Evolutionary conservation across 441 rosid species (phyloP), one percentile per base, ranked within the genome.

Genomic region (Mallotus japonicus): DNA sequence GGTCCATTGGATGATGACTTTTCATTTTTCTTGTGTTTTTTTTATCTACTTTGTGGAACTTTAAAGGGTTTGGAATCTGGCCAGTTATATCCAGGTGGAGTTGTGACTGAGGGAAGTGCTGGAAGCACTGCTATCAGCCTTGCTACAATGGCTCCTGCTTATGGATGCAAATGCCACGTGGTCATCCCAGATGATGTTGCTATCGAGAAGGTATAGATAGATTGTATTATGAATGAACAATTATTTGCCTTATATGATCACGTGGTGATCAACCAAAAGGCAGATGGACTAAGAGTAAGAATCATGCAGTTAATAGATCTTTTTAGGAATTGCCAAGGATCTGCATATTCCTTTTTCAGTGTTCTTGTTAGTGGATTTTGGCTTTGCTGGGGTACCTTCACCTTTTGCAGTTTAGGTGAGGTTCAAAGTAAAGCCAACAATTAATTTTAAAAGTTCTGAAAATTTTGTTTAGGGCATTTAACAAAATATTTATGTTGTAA

Each of bases 101-200:
- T 92, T 47, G 96, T 95, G 16, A 92, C 92, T 0, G 98, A 91
- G 75, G 98, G 99, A 62, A 92, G 98, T 74, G 98, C 95, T 0
- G 99, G 99, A 58, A 95, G 99, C 82, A 95, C 99, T 32, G 98
- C 98, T 55, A 91, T 95, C 76, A 95, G 99, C 85, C 90, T 92
- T 24, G 99, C 97, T 57, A 95, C 96, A 0, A 95, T 91, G 70
- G 89, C 99, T 76, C 95, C 97, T 11, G 92, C 93, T 6, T 91
- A 84, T 47, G 93, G 96, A 49, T 95, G 99, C 85, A 84, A 85
- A 84, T 95, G 98, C 80, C 97, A 90, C 77, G 95, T 95, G 60
- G 97, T 92, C 81, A 91, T 92, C 67, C 97, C 99, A 53, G 96
- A 95, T 73, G 98, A 95, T 79, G 99, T 79, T 81, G 96, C 99